These are phyloP conservation scores for Xylaria sp. DNA, from an alignment of 2,329 filamentous ascomycete species.

Conservation along the genomic window DNA sequence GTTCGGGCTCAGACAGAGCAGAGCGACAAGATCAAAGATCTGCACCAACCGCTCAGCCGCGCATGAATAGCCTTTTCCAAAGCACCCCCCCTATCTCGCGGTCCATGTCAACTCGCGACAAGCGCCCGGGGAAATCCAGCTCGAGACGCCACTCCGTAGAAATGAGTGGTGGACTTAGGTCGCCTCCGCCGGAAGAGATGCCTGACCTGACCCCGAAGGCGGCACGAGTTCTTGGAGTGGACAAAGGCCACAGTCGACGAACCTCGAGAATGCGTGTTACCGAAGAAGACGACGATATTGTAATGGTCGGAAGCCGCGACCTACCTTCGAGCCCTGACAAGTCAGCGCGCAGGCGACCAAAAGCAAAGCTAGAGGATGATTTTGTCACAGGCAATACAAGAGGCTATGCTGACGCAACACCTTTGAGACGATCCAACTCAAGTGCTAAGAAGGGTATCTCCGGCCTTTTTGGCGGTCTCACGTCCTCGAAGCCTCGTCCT, in stretches of 20 bases:
- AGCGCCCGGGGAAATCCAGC: slow-evolving; percentile 66
- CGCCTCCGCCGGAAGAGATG: slow-evolving; percentile 77
- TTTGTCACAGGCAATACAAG: slow-evolving; percentile 66
- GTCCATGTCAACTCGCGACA: slow-evolving; percentile 75
- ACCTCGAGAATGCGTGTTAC: slow-evolving; percentile 57
- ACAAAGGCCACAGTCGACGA: slow-evolving; percentile 57
- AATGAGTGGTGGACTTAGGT: slow-evolving; percentile 71
- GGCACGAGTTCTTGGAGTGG: slow-evolving; percentile 77
- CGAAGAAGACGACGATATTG: slow-evolving; percentile 62
- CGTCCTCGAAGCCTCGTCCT: slow-evolving; percentile 57
- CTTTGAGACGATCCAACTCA: slow-evolving; percentile 70
- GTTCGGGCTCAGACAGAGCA: slow-evolving; percentile 75
- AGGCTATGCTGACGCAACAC: slow-evolving; percentile 60
- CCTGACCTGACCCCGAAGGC: slow-evolving; percentile 78
- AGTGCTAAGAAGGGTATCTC: slow-evolving; percentile 70
- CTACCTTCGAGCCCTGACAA: slow-evolving; percentile 59
- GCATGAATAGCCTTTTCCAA: slow-evolving; percentile 74
- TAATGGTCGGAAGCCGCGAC: slow-evolving; percentile 60
- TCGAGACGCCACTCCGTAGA: slow-evolving; percentile 78
- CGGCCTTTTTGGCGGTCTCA: slow-evolving; percentile 71
- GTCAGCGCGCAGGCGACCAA: slow-evolving; percentile 55
- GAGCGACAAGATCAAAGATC: slow-evolving; percentile 54
- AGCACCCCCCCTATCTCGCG: slow-evolving; percentile 74
- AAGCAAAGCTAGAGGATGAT: slow-evolving; percentile 58
- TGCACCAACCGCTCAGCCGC: slow-evolving; percentile 65